Evolutionary conservation across 2,329 filamentous ascomycete species (phyloP), one percentile per base, ranked within the genome.

Genomic region (Cryphonectria naterciae): DNA sequence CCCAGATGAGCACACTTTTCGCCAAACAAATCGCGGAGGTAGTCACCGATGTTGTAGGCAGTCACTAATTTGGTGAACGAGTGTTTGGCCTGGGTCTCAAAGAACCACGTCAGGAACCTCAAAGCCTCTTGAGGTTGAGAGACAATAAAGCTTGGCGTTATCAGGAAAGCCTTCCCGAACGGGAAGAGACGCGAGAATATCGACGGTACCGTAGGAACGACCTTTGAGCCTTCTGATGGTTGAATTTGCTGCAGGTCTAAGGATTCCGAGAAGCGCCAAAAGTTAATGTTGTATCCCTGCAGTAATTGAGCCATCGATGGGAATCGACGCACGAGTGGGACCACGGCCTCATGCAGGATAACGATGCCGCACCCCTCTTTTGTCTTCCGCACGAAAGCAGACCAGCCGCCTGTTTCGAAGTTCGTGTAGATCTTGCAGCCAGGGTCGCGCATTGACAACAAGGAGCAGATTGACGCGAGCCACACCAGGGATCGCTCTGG

Each of bases 71-170:
- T 75, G 68, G 76, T 76, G 66, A 75, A 62, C 8, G 71, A 70
- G 54, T 11, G 74, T 72, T 71, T 75, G 74, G 41, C 19, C 68
- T 63, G 75, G 65, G 73, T 71, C 68, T 69, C 70, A 4, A 78
- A 52, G 63, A 81, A 84, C 84, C 83, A 86, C 4, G 78, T 74
- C 5, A 87, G 69, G 32, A 87, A 76, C 0, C 78, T 74, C 41
- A 77, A 78, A 1, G 83, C 76, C 35, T 76, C 79, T 3, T 75
- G 74, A 1, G 85, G 85, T 66, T 86, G 83, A 0, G 83, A 81
- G 15, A 85, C 77, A 1, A 83, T 76, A 65, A 87, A 86, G 73
- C 85, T 86, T 5, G 85, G 85, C 0, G 85, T 86, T 4, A 87
- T 75, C 0, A 87, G 74, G n/a, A 87, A 79, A 5, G 79, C 83